phyloP scores from a whole-genome alignment of 352 stramenopile species.

The Saprolegnia diclina region DNA sequence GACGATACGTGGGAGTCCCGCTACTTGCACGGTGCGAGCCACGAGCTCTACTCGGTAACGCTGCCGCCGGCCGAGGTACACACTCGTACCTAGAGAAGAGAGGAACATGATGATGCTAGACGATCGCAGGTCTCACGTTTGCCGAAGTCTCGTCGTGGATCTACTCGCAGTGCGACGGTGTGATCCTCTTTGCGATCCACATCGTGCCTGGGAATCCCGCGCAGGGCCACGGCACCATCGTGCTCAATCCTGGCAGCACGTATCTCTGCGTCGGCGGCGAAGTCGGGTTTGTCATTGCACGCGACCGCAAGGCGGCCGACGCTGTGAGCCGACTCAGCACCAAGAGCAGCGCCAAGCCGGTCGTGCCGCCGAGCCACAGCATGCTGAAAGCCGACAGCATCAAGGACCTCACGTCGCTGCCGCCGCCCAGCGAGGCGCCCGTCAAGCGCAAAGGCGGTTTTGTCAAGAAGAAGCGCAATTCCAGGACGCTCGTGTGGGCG shows the following conservation, averaged over 20 bases:
- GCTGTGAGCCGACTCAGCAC: constrained; percentile 35
- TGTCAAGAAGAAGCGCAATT: constrained; percentile 28
- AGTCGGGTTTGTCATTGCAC: constrained; percentile 67
- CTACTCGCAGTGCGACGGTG: constrained; percentile 65
- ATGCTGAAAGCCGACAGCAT: constrained; percentile 26
- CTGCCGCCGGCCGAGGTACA: constrained; percentile 49
- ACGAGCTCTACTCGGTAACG: constrained; percentile 73
- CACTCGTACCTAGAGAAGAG: constrained; percentile 22
- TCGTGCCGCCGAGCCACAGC: constrained; percentile 13
- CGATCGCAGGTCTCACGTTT: constrained; percentile 53
- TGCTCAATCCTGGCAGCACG: constrained; percentile 72
- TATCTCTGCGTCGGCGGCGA: constrained; percentile 67
- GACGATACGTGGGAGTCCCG: constrained; percentile 57
- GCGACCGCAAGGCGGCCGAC: constrained; percentile 49
- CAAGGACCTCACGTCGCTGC: constrained; percentile 3
- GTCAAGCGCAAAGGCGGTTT: not conserved
- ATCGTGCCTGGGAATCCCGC: constrained; percentile 20
- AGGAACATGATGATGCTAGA: not conserved
- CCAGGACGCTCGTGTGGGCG: constrained; percentile 19
- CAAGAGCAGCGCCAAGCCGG: constrained; percentile 11
- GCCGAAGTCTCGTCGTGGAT: constrained; percentile 68
- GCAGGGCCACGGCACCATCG: constrained; percentile 32
- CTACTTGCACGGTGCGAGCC: constrained; percentile 65
- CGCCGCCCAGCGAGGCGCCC: not conserved
- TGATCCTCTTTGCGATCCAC: constrained; percentile 71